Conservation (phyloP, 768 basidiomycete species). For the Tubosaeta brunneosetosa region DNA sequence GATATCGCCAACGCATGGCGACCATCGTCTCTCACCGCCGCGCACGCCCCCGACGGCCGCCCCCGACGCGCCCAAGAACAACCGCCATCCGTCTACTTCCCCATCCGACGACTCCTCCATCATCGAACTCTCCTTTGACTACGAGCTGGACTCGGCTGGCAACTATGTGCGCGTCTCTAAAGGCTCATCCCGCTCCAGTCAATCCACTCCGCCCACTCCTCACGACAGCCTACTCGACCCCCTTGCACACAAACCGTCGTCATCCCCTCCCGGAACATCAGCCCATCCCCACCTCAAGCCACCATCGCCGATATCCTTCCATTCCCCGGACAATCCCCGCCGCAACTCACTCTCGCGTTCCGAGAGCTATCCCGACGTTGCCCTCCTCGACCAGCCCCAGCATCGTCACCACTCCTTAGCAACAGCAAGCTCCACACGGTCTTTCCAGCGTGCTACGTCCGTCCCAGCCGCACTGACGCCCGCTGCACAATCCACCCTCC, state of each 20-base stretch:
- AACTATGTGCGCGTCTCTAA: slow-evolving; percentile 46
- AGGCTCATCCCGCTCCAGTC: slow-evolving; percentile 34
- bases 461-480: slow-evolving; percentile 43
- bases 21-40: slow-evolving; percentile 29
- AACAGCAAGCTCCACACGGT: slow-evolving; percentile 35
- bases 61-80: slow-evolving; percentile 31
- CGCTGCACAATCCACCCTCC: slow-evolving; percentile 25
- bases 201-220: slow-evolving; percentile 41
- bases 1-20: slow-evolving; percentile 29
- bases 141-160: slow-evolving; percentile 41
- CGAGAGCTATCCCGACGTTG: slow-evolving; percentile 50
- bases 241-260: slow-evolving; percentile 20
- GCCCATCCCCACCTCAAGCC: slow-evolving; percentile 20
- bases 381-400: slow-evolving; percentile 28
- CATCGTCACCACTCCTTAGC: slow-evolving; percentile 26
- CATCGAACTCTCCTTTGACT: slow-evolving; percentile 46
- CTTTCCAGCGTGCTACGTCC: slow-evolving; percentile 65
- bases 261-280: slow-evolving; percentile 21
- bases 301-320: slow-evolving; percentile 32
- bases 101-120: slow-evolving; percentile 45
- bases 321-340: slow-evolving; percentile 36
- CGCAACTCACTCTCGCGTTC: slow-evolving; percentile 60
- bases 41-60: slow-evolving; percentile 25
- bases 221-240: slow-evolving; percentile 30
- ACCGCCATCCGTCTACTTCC: slow-evolving; percentile 31